Conservation (phyloP, 805 yeast species). For the Metschnikowia borealis region DNA sequence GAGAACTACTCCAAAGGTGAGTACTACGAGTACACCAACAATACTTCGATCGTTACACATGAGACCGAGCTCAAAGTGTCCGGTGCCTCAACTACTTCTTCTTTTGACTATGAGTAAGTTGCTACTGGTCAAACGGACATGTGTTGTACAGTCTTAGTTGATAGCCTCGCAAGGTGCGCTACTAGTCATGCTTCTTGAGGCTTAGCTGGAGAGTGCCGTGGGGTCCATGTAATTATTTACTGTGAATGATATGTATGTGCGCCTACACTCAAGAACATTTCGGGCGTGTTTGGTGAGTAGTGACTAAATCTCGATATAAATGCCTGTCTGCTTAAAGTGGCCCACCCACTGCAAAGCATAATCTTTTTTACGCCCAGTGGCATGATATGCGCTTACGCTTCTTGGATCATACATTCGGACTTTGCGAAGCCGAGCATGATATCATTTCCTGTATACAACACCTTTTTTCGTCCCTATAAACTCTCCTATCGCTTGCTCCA, state of each 20-base stretch:
- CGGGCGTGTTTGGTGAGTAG: not conserved
- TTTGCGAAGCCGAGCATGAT: slow-evolving; percentile 16
- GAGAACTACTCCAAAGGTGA: slow-evolving; percentile 29
- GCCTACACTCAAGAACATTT: not conserved
- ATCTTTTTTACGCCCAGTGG: not conserved
- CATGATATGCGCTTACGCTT: slow-evolving; percentile 4
- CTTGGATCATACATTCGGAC: slow-evolving; percentile 11
- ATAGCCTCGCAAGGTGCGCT: not conserved
- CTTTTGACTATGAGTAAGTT: not conserved
- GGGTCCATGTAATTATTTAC: not conserved
- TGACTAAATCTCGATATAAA: not conserved
- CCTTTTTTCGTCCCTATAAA: slow-evolving; percentile 6
- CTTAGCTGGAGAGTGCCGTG: not conserved
- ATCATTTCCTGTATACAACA: slow-evolving; percentile 6
- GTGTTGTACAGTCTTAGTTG: not conserved
- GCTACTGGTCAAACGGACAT: not conserved
- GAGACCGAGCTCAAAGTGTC: not conserved
- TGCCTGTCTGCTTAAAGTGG: not conserved
- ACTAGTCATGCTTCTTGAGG: not conserved
- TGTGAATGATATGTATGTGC: not conserved
- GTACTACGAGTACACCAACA: slow-evolving; percentile 27
- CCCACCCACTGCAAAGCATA: not conserved
- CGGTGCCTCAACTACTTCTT: too few species aligned
- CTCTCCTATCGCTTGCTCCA: slow-evolving; percentile 4
- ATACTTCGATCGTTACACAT: not conserved